Evolutionary conservation across 202 grass and related monocot genomes (phyloP).

Genomic region (Sporobolus alterniflorus): DNA sequence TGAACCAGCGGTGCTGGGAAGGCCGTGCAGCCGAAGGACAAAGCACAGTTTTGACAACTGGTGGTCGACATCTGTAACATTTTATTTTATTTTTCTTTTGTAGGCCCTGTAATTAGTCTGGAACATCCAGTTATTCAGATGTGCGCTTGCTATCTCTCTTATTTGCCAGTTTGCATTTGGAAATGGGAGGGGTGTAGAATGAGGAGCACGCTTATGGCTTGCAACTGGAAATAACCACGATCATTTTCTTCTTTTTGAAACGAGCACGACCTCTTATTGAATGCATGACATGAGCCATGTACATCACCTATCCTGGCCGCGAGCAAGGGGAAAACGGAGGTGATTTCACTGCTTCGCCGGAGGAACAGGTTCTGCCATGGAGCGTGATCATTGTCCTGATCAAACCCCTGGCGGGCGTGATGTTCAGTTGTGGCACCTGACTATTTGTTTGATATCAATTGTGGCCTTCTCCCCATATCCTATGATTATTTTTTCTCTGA

Average conservation of each 20-base stretch:
- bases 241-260: no score
- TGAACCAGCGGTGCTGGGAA: conserved; percentile 58
- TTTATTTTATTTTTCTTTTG: conserved; percentile 26
- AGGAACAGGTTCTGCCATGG: no score
- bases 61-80: conserved; percentile 1
- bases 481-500: not conserved
- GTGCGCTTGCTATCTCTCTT: conserved; percentile 7
- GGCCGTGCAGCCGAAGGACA: conserved; percentile 27
- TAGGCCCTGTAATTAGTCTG: conserved; percentile 43
- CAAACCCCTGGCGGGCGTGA: no score
- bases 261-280: no score
- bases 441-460: not conserved
- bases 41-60: conserved; percentile 45
- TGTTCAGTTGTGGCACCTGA: no score
- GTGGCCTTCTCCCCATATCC: not conserved
- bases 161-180: not conserved
- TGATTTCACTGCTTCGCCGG: no score
- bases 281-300: no score
- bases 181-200: not conserved
- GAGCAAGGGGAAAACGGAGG: no score
- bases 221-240: not conserved
- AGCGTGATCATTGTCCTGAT: no score
- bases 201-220: not conserved
- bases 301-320: no score
- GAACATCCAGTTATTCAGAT: conserved; percentile 30